Base-by-base conservation (phyloP, 2,329 filamentous ascomycete species). In the Stemphylium beticola region DNA sequence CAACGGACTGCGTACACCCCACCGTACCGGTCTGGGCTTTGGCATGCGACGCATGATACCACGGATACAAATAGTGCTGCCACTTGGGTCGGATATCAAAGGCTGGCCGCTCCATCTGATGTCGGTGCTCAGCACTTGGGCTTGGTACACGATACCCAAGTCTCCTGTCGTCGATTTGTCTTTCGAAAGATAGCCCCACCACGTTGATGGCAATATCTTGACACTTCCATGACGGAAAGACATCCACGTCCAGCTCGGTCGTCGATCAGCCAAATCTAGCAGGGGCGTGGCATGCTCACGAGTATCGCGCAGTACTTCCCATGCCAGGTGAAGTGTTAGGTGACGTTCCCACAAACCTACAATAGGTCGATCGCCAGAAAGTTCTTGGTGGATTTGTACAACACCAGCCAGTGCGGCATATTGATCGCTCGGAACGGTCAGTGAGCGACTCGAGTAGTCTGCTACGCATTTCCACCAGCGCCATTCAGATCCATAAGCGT, bases 361-460 rank as follows among this genome's bases (percentile, higher is more conserved):
- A 5, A 48, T 12, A 5, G 45, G 36, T 5, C 5, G 2, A 34
- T 49, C 38, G 2, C 24, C n/a, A 3, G 38, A 14, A 4, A 44
- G 17, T 6, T 53, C 51, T 37, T 53, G 44, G 8, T 32, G 26
- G 14, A 48, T 12, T 10, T 40, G 44, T 2, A 42, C 43, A 18
- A 43, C 22, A 5, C 44, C 51, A 4, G 44, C 51, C 9, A 53
- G 22, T 1, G 51, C 51, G 6, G 44, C 51, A 18, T 48, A 53
- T 15, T 39, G 32, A 22, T 53, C 51, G 3, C 14, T 31, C 1
- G 51, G 5, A 17, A 12, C 4, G 17, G 32, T 38, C 8, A 53
- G 51, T n/a, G 17, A 17, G 12, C 51, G 43, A n/a, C 5, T 26
- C 24, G 32, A 38, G 12, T 41, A 53, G 12, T 48, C 44, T n/a